phyloP scores from a whole-genome alignment of 768 basidiomycete species.

The Tulasnella sp. region DNA sequence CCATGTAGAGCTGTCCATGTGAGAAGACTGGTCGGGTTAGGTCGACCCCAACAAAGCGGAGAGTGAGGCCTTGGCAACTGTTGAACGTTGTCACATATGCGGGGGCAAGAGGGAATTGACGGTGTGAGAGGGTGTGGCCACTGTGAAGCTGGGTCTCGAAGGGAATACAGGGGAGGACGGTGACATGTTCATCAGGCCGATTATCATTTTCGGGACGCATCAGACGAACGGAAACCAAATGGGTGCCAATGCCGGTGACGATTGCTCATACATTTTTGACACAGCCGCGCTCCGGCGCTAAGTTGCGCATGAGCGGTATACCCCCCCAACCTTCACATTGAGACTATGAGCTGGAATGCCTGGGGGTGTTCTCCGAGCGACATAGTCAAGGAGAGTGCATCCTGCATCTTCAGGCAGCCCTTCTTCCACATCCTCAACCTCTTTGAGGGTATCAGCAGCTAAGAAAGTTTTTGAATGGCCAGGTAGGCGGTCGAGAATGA shows the following conservation, averaged over 20 bases:
- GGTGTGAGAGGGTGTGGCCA: slow-evolving; percentile 3
- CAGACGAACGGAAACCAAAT: slow-evolving; percentile 22
- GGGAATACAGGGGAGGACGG: slow-evolving; percentile 1
- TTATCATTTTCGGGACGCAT: slow-evolving; percentile 17
- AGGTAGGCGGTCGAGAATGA: slow-evolving; percentile 24
- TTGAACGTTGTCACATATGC: slow-evolving; percentile 16
- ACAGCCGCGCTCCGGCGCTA: slow-evolving; percentile 30
- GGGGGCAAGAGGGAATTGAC: slow-evolving; percentile 8
- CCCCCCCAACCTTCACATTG: slow-evolving; percentile 26
- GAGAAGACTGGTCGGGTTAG: slow-evolving; percentile 31
- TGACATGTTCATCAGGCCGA: not conserved
- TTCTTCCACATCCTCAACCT: slow-evolving; percentile 20
- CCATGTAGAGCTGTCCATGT: slow-evolving; percentile 25
- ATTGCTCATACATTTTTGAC: slow-evolving; percentile 35
- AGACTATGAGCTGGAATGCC: slow-evolving; percentile 26
- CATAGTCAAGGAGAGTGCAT: slow-evolving; percentile 23
- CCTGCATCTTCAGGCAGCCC: slow-evolving; percentile 21
- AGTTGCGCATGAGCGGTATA: slow-evolving; percentile 33
- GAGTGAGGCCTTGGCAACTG: slow-evolving; percentile 16
- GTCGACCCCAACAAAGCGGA: slow-evolving; percentile 31
- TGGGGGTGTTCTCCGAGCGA: slow-evolving; percentile 19
- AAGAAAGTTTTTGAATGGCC: slow-evolving; percentile 24
- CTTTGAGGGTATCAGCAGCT: slow-evolving; percentile 24
- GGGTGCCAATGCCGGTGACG: slow-evolving; percentile 24
- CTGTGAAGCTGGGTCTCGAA: not conserved